phyloP scores from a whole-genome alignment of 176 grass and related monocot genomes.

The Typha latifolia region DNA sequence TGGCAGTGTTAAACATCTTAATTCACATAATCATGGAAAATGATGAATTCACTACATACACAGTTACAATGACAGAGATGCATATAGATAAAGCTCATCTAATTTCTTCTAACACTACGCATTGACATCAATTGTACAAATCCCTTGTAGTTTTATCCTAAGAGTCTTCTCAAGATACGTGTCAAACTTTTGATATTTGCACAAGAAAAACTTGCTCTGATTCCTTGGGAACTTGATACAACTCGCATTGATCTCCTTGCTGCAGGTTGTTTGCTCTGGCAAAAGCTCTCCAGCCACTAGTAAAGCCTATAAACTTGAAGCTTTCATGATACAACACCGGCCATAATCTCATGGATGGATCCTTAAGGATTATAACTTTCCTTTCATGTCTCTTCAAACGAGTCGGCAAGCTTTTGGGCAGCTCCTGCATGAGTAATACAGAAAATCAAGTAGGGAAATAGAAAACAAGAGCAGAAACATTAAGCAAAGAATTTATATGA shows the following conservation, averaged over 20 bases:
- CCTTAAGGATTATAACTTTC: constrained; percentile 30
- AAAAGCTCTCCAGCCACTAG: constrained; percentile 39
- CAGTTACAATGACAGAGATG: too few relatives aligned
- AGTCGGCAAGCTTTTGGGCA: not conserved
- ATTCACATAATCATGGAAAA: too few relatives aligned
- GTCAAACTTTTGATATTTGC: constrained; percentile 8
- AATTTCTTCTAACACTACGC: too few relatives aligned
- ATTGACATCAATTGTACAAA: too few relatives aligned
- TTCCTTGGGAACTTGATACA: constrained; percentile 14
- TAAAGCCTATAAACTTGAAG: constrained; percentile 27
- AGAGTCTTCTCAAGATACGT: not conserved
- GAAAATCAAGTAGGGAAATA: not conserved
- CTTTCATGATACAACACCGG: constrained; percentile 37
- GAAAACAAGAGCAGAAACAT: not conserved
- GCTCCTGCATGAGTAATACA: not conserved
- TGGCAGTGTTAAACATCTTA: too few relatives aligned
- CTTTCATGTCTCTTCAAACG: constrained; percentile 4
- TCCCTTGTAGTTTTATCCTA: too few relatives aligned
- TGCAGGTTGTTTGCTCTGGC: constrained; percentile 31
- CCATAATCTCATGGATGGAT: constrained; percentile 41
- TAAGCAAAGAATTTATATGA: not conserved
- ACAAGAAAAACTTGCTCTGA: constrained; percentile 26
- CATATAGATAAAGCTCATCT: too few relatives aligned
- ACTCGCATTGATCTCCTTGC: constrained; percentile 23
- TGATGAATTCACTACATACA: too few relatives aligned